phyloP scores from a whole-genome alignment of 2,329 filamentous ascomycete species.

The Cordyceps tenuipes region DNA sequence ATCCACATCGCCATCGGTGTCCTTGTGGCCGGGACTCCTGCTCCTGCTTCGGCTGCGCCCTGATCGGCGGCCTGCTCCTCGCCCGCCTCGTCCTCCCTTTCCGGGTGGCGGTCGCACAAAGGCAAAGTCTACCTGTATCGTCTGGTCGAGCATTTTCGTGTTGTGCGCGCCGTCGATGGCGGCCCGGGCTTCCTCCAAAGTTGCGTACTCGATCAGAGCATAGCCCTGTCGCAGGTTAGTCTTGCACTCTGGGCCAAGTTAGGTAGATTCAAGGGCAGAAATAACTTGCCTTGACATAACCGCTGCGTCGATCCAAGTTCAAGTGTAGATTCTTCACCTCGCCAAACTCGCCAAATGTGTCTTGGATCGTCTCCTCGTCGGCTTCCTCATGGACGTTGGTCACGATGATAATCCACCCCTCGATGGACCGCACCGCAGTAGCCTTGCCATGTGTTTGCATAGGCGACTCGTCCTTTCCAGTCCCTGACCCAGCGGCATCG shows the following conservation, averaged over 20 bases:
- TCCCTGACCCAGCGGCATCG: conserved; percentile 33
- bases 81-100: conserved; percentile 30
- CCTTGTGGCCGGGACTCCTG: conserved; percentile 31
- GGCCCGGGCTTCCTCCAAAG: conserved; percentile 68
- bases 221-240: conserved; percentile 52
- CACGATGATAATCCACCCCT: conserved; percentile 82
- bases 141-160: conserved; percentile 73
- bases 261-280: background rate
- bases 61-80: conserved; percentile 30
- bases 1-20: conserved; percentile 15
- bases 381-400: conserved; percentile 86
- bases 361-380: conserved; percentile 72
- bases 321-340: conserved; percentile 83
- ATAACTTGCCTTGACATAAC: conserved; percentile 70
- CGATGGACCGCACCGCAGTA: conserved; percentile 75
- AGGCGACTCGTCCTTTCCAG: conserved; percentile 46
- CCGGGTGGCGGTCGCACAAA: conserved; percentile 72
- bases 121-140: conserved; percentile 72
- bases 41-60: conserved; percentile 40
- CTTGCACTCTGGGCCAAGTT: background rate
- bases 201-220: conserved; percentile 76
- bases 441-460: conserved; percentile 67
- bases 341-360: conserved; percentile 75
- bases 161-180: conserved; percentile 73
- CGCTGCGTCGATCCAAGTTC: conserved; percentile 73